Conservation (phyloP, 495 filamentous ascomycete genomes). For the Bombardia bombarda region DNA sequence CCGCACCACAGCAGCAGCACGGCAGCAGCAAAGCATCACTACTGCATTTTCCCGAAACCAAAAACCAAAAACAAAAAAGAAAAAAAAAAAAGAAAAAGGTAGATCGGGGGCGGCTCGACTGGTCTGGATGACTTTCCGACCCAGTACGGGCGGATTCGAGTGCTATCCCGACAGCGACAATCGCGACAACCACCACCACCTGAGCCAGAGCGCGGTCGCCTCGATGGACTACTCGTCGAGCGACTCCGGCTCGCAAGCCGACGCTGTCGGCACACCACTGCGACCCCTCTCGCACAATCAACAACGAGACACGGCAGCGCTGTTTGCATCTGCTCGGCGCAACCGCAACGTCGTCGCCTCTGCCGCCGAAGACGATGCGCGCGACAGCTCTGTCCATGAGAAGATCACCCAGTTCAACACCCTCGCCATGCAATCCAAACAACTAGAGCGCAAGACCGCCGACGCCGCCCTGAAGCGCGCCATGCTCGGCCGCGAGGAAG, state of each 20-base stretch:
- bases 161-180: too few species aligned
- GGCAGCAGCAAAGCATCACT: too few species aligned
- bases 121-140: too few species aligned
- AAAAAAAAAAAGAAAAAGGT: too few species aligned
- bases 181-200: too few species aligned
- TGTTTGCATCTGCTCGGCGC: constrained; percentile 11
- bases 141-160: too few species aligned
- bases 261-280: constrained; percentile 40
- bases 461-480: constrained; percentile 72
- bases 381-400: constrained; percentile 68
- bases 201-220: too few species aligned
- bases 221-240: constrained; percentile 16
- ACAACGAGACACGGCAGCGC: constrained; percentile 36
- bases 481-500: constrained; percentile 77
- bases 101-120: too few species aligned
- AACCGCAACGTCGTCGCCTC: too few species aligned
- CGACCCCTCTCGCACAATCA: constrained; percentile 70
- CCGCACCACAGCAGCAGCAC: too few species aligned
- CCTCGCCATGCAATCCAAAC: constrained; percentile 54
- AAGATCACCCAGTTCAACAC: constrained; percentile 81
- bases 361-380: constrained; percentile 33
- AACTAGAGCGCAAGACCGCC: constrained; percentile 49
- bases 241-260: constrained; percentile 17
- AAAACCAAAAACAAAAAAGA: too few species aligned
- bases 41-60: too few species aligned